Conservation (phyloP, 495 filamentous ascomycete species). For the Xylaria bambusicola region DNA sequence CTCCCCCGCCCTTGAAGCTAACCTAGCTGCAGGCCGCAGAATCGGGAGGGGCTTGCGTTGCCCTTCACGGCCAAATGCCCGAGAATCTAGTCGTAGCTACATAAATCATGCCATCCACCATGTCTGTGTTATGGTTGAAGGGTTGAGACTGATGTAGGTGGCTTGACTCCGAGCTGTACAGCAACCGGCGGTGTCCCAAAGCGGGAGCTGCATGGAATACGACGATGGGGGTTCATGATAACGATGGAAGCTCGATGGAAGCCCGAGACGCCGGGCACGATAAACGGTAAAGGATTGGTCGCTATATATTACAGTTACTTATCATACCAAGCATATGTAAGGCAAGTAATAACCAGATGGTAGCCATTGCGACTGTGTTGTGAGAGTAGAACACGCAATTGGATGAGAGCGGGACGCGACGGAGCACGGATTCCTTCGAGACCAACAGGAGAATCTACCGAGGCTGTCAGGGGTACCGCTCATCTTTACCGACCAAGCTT, state of each 20-base stretch:
- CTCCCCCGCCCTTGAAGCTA: slow-evolving; percentile 9
- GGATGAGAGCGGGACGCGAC: neutral
- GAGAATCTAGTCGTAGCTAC: neutral
- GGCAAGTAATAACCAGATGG: neutral
- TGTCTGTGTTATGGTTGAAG: neutral
- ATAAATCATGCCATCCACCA: slow-evolving; percentile 7
- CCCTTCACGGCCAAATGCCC: slow-evolving; percentile 12
- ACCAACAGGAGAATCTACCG: slow-evolving; percentile 11
- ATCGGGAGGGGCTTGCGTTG: slow-evolving; percentile 12
- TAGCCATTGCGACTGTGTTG: neutral
- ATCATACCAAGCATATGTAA: neutral
- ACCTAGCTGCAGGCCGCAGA: slow-evolving; percentile 15
- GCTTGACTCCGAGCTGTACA: slow-evolving; percentile 2
- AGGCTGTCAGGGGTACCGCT: slow-evolving; percentile 3
- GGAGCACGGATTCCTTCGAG: neutral
- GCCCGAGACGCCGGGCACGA: slow-evolving; percentile 17
- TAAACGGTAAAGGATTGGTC: neutral
- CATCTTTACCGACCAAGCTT: neutral
- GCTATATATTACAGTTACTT: slow-evolving; percentile 5
- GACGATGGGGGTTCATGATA: slow-evolving; percentile 32
- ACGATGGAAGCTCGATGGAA: slow-evolving; percentile 37
- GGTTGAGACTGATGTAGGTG: slow-evolving; percentile 4
- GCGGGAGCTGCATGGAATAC: slow-evolving; percentile 37
- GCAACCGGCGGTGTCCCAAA: slow-evolving; percentile 28
- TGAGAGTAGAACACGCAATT: neutral